Base-by-base conservation (phyloP, 1,139 yeast genomes). In the Petasospora fabianii region DNA sequence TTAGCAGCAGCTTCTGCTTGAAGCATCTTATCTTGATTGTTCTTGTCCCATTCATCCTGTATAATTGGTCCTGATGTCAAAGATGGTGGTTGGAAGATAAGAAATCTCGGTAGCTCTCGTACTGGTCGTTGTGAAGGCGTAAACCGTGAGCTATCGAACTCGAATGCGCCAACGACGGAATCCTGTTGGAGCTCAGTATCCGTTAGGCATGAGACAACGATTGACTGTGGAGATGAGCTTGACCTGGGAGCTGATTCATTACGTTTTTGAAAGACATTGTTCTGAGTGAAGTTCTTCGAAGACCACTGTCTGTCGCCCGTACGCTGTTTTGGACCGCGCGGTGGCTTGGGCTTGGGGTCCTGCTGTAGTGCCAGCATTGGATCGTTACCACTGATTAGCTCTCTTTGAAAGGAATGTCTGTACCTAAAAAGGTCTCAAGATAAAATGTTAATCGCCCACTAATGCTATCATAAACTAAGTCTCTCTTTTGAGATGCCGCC, bases 1-100 rank as follows among this genome's bases (percentile, higher is more conserved):
- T 55, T 49, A 2, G 68, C 62, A 2, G 55, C 48, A 9, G 49
- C 51, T 43, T 78, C 86, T 36, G 74, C 50, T 22, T 61, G 51
- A 3, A 58, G 43, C 70, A 79, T 64, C 44, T 61, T 60, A 32
- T 59, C 53, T 53, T 80, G 86, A 49, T 79, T 80, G 12, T 62
- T 55, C n/a, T 59, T 50, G 48, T 80, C 86, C 84, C 84, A 80
- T 13, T 60, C 59, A 45, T 71, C 72, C 27, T 60, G 66, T 1
- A 41, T 35, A 38, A 64, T 50, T 4, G 47, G 43, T 17, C 38
- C 47, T 15, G 49, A 48, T 2, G 51, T 50, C 20, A 65, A 43
- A 17, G 58, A 56, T 7, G 69, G 65, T 26, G 61, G 54, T 40
- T 64, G 68, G 21, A 58, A 57, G 2, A 63, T 39, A 29, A 66